Evolutionary conservation across 1,284 basidiomycete species (phyloP), one percentile per base, ranked within the genome.

Genomic region (Leucocoprinus gongylophorus): DNA sequence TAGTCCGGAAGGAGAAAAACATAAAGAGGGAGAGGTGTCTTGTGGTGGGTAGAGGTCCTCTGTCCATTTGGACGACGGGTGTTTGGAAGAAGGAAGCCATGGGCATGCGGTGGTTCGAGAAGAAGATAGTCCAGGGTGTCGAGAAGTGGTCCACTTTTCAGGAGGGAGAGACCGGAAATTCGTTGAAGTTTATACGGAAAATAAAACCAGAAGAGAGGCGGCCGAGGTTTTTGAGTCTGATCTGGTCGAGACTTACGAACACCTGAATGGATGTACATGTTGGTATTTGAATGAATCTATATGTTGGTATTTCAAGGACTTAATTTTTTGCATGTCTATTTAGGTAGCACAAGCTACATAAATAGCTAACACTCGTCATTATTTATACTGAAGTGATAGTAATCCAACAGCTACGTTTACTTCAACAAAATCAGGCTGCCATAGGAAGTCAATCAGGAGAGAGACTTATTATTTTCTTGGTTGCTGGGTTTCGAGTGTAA

Each of bases 1-100:
- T 46, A 17, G 51, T 45, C n/a, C n/a, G n/a, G 50, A 59, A 54
- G 33, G 53, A 55, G 39, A 57, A 54, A 28, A 51, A 57, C 26
- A 51, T 46, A n/a, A 46, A 40, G 54, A 59, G 55, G 28, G 54
- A 55, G 40, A 59, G 53, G 33, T 51, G 57, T 28, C 30, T 43
- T 18, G 20, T 53, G 28, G 37, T 45, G 30, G 48, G 50, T 30
- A 43, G 54, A 29, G 79, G 80, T 0, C 84, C 86, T 10, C 62
- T 88, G 44, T 71, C 82, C 0, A 70, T 88, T 21, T 85, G 79
- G 80, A 88, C 85, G 28, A 80, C 74, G 0, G 78, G 76, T 0
- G 73, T 88, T 2, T 88, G 86, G 85, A 58, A 81, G 58, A 70
- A 69, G 51, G 86, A 88, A 63, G 71, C 73, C 17, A 79, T 75